These are phyloP conservation scores for Apophysomyces variabilis DNA, from an alignment of 371 early-diverging fungal genomes.

Conservation along the genomic window DNA sequence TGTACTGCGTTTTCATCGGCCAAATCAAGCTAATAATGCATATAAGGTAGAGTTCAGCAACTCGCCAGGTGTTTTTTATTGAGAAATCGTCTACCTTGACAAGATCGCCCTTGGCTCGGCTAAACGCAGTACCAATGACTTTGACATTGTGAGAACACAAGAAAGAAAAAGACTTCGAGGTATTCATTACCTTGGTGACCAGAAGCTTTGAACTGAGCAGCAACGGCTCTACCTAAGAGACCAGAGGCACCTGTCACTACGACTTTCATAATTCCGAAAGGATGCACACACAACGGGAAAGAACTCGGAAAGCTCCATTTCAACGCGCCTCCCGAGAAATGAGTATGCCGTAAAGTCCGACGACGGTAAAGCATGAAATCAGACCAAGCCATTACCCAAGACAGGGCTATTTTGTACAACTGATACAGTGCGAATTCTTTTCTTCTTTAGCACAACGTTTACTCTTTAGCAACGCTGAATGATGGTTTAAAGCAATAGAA, in stretches of 20 bases:
- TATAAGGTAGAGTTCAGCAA: background rate
- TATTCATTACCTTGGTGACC: constrained; percentile 52
- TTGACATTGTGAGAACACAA: background rate
- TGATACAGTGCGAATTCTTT: too few species aligned
- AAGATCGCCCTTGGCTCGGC: constrained; percentile 60
- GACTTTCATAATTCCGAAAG: constrained; percentile 47
- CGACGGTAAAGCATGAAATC: too few species aligned
- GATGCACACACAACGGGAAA: too few species aligned
- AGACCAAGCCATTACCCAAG: too few species aligned
- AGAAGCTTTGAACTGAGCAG: constrained; percentile 52
- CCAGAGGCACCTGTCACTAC: constrained; percentile 86
- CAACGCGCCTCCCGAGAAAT: too few species aligned
- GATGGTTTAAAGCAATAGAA: too few species aligned
- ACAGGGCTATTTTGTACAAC: too few species aligned
- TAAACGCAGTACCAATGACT: constrained; percentile 79
- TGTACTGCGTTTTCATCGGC: constrained; percentile 58
- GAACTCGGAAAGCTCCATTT: background rate
- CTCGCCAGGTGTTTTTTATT: background rate
- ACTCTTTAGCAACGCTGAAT: too few species aligned
- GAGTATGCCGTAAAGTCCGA: too few species aligned
- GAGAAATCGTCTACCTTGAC: constrained; percentile 49
- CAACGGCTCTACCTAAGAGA: constrained; percentile 80
- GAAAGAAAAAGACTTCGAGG: background rate
- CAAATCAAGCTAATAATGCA: constrained; percentile 63
- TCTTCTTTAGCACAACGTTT: too few species aligned